Evolutionary conservation across 352 stramenopile genomes (phyloP), one percentile per base, ranked within the genome.

Genomic region (Lagenidium sp.): DNA sequence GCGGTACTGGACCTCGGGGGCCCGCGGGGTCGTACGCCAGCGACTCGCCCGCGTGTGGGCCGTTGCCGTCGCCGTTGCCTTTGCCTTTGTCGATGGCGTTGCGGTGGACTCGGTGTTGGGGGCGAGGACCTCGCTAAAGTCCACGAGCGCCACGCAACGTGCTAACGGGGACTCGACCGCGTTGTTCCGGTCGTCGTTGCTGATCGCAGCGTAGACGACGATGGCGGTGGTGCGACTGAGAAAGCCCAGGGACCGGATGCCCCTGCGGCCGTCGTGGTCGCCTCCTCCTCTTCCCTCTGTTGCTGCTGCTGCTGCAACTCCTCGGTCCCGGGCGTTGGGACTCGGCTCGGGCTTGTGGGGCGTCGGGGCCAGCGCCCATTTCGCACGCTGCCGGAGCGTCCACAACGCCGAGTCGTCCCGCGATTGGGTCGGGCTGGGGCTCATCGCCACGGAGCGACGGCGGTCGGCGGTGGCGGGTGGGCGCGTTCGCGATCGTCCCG

Each of bases 1-100:
- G 4, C 52, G 39, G 41, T 55, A 60, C 32, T 60, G 52, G 35
- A 55, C 49, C 22, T n/a, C n/a, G n/a, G n/a, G n/a, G n/a, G n/a
- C n/a, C n/a, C n/a, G n/a, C n/a, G n/a, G n/a, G n/a, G n/a, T n/a
- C n/a, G n/a, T n/a, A n/a, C n/a, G n/a, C n/a, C n/a, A n/a, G n/a
- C n/a, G n/a, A n/a, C n/a, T n/a, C n/a, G n/a, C n/a, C n/a, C n/a
- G n/a, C n/a, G n/a, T n/a, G n/a, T n/a, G n/a, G n/a, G n/a, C n/a
- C n/a, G n/a, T n/a, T n/a, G n/a, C n/a, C n/a, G n/a, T n/a, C n/a
- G n/a, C n/a, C 16, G 6, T 35, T 48, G 29, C 52, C 53, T 6
- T 39, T 39, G 28, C 28, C 8, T 32, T 8, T 15, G 28, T 32
- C 28, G 28, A 32, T 8, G 28, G 15, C 28, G 28, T 15, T 32